Conservation (phyloP, 2,329 filamentous ascomycete genomes). For the Calonectria pseudoreteaudii region DNA sequence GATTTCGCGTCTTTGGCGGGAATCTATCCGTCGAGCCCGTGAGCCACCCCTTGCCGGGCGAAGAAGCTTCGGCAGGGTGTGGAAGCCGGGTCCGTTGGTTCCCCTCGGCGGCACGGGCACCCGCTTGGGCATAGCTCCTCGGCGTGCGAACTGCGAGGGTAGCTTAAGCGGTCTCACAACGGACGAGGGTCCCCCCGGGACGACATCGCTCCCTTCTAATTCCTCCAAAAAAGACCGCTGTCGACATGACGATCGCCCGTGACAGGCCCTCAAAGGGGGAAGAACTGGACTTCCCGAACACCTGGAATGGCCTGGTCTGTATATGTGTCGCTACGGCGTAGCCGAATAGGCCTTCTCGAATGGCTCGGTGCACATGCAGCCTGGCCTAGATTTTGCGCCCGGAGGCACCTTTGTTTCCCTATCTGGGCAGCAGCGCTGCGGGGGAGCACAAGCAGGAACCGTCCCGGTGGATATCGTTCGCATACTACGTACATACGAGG, state of each 20-base stretch:
- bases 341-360: slow-evolving; percentile 3
- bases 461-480: slow-evolving; percentile 12
- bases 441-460: slow-evolving; percentile 14
- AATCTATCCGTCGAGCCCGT: slow-evolving; percentile 38
- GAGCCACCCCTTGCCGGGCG: slow-evolving; percentile 14
- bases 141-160: slow-evolving; percentile 30
- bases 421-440: slow-evolving; percentile 7
- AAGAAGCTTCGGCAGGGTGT: slow-evolving; percentile 11
- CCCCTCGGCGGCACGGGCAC: slow-evolving; percentile 21
- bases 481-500: neutral
- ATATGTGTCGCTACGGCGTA: neutral
- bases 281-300: slow-evolving; percentile 16
- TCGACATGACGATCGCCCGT: slow-evolving; percentile 41
- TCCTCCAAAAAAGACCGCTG: slow-evolving; percentile 18
- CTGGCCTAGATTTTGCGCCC: slow-evolving; percentile 19
- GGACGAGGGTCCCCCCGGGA: slow-evolving; percentile 29
- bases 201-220: slow-evolving; percentile 16
- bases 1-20: slow-evolving; percentile 28
- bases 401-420: neutral
- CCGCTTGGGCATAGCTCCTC: slow-evolving; percentile 36
- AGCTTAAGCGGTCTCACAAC: slow-evolving; percentile 30
- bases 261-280: slow-evolving; percentile 32
- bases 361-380: neutral
- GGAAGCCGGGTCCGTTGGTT: neutral
- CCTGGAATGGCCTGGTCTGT: slow-evolving; percentile 20